These are phyloP conservation scores for Backusella tarrabulga DNA, from an alignment of 192 early-diverging fungal species.

Conservation along the genomic window DNA sequence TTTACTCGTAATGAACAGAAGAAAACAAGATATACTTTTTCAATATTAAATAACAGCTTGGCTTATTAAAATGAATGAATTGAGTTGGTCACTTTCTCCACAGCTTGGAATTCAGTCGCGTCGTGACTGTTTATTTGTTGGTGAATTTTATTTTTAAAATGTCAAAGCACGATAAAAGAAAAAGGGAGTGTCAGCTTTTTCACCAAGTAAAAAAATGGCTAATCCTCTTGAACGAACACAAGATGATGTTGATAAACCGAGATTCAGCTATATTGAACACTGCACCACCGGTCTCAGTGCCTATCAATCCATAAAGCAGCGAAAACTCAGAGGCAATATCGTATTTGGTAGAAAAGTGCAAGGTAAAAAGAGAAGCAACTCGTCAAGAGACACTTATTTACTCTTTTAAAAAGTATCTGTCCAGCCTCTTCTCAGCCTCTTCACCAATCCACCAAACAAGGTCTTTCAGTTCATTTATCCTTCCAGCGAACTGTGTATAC, in stretches of 20 bases:
- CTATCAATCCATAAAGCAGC: neutral
- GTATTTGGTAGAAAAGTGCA: neutral
- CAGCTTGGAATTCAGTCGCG: neutral
- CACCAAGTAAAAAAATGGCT: neutral
- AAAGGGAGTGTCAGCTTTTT: neutral
- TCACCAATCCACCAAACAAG: neutral
- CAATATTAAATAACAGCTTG: no score
- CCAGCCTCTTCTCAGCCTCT: neutral
- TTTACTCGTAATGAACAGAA: neutral
- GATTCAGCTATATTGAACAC: neutral
- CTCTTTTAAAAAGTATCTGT: neutral
- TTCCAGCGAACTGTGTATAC: conserved; percentile 4
- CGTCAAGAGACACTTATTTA: neutral
- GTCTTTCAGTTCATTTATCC: conserved; percentile 10
- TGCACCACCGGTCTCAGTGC: neutral
- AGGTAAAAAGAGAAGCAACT: neutral
- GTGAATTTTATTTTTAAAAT: neutral
- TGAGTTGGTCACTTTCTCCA: neutral
- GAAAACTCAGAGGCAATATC: neutral
- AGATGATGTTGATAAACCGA: neutral
- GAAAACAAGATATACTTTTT: neutral
- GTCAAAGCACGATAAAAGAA: neutral
- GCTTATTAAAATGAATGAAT: no score
- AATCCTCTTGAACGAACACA: neutral
- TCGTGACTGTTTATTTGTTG: neutral